Evolutionary conservation across 768 basidiomycete species (phyloP).

Genomic region (Sporobolomyces pararoseus): DNA sequence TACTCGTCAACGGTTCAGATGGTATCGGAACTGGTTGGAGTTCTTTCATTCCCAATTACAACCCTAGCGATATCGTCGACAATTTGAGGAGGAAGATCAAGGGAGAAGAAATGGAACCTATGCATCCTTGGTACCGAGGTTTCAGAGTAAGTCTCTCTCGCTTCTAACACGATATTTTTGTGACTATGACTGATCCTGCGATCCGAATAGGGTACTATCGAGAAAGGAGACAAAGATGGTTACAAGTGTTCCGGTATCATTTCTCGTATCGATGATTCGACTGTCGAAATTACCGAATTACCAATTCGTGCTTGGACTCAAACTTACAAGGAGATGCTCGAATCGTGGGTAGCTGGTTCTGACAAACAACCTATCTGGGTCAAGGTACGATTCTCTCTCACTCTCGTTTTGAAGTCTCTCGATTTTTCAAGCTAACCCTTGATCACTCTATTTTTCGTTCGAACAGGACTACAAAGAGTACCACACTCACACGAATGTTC

Average conservation of each 20-base stretch:
- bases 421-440: background rate
- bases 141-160: conserved; percentile 55
- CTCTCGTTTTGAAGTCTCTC: background rate
- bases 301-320: conserved; percentile 95
- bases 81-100: conserved; percentile 84
- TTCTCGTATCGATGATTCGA: conserved; percentile 75
- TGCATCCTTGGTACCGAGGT: conserved; percentile 97
- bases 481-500: conserved; percentile 85
- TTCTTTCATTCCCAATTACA: conserved; percentile 84
- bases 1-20: conserved; percentile 89
- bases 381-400: conserved; percentile 57
- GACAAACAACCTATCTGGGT: conserved; percentile 73
- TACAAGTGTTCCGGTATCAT: conserved; percentile 71
- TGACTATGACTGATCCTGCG: background rate
- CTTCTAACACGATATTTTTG: too few relatives aligned
- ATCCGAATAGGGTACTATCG: conserved; percentile 67
- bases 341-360: conserved; percentile 70
- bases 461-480: conserved; percentile 92
- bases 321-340: conserved; percentile 84
- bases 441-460: background rate
- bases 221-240: conserved; percentile 65
- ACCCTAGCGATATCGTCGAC: conserved; percentile 80
- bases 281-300: conserved; percentile 88
- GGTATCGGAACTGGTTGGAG: conserved; percentile 99
- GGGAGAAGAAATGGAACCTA: conserved; percentile 73